Percentiles rank a stretch among this genome's conserved stretches.
phyloP scores from a whole-genome alignment of 2,329 filamentous ascomycete species.

The Penicillium frequentans region DNA sequence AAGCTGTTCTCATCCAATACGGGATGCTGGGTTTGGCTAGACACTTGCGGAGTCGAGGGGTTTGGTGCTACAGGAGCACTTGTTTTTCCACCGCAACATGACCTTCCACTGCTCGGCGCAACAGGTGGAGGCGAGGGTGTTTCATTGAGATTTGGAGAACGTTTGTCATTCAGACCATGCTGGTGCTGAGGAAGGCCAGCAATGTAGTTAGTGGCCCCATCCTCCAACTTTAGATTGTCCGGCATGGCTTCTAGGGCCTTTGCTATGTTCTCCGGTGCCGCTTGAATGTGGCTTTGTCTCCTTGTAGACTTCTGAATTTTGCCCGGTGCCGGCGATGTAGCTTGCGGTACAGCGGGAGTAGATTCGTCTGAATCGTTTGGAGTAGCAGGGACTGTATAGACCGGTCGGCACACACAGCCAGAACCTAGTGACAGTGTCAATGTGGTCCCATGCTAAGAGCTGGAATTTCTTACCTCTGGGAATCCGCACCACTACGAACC shows the following conservation, averaged over 20 bases:
- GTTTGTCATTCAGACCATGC: constrained; percentile 2
- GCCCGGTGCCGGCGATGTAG: constrained; percentile 27
- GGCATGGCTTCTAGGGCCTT: constrained; percentile 34
- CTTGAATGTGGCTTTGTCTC: constrained; percentile 34
- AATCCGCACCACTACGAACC: constrained; percentile 47
- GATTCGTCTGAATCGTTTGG: constrained; percentile 14
- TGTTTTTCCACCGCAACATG: constrained; percentile 31
- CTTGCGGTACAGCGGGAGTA: constrained; percentile 12
- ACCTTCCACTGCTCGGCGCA: constrained; percentile 16
- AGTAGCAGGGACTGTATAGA: constrained; percentile 37
- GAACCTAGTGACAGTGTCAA: constrained; percentile 29
- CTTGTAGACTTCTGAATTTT: constrained; percentile 38
- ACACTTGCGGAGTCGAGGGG: neutral
- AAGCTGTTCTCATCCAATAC: constrained; percentile 8
- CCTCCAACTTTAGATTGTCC: constrained; percentile 23
- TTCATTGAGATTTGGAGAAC: neutral
- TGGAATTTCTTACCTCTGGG: constrained; percentile 36
- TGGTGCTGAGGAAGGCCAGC: constrained; percentile 12
- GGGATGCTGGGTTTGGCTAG: constrained; percentile 8
- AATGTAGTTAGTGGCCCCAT: constrained; percentile 10
- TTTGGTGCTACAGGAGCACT: neutral
- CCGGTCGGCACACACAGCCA: constrained; percentile 41
- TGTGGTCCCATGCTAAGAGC: neutral
- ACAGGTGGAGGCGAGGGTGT: constrained; percentile 9
- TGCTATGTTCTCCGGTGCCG: constrained; percentile 34